A percentile compares a stretch with the other conserved stretches of the same genome.
Conservation (phyloP, 2,329 filamentous ascomycete species). For the Xylaria sp. region DNA sequence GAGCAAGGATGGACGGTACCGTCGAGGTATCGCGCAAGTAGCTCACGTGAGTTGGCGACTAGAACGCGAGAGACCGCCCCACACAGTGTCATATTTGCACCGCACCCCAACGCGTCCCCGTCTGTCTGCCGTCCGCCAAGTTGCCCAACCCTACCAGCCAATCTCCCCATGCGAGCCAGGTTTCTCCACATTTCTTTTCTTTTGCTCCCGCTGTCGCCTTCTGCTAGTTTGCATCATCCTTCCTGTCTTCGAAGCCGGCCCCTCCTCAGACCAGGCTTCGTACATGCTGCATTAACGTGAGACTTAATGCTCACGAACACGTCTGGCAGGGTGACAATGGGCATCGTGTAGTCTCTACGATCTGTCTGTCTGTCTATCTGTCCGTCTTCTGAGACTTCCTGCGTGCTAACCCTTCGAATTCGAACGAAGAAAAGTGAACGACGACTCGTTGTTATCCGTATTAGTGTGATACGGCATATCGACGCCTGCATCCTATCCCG, state of each 20-base stretch:
- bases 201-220: constrained; percentile 8
- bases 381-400: neutral
- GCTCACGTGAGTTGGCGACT: constrained; percentile 30
- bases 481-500: neutral
- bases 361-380: neutral
- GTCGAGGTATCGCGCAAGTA: neutral
- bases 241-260: constrained; percentile 3
- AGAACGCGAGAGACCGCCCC: constrained; percentile 22
- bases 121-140: too few species aligned
- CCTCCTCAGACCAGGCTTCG: neutral
- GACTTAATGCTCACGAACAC: neutral
- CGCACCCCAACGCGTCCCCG: constrained; percentile 8
- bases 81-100: constrained; percentile 20
- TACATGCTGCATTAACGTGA: neutral
- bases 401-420: too few species aligned
- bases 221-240: constrained; percentile 9
- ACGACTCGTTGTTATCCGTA: neutral
- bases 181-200: constrained; percentile 19
- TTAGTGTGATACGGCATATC: neutral
- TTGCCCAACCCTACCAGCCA: constrained; percentile 1
- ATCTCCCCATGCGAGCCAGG: constrained; percentile 13
- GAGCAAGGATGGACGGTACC: neutral
- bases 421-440: neutral
- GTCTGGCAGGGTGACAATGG: neutral
- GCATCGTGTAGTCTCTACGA: neutral